Base-by-base conservation (phyloP, 495 filamentous ascomycete genomes). In the Aspergillus ellipticus region DNA sequence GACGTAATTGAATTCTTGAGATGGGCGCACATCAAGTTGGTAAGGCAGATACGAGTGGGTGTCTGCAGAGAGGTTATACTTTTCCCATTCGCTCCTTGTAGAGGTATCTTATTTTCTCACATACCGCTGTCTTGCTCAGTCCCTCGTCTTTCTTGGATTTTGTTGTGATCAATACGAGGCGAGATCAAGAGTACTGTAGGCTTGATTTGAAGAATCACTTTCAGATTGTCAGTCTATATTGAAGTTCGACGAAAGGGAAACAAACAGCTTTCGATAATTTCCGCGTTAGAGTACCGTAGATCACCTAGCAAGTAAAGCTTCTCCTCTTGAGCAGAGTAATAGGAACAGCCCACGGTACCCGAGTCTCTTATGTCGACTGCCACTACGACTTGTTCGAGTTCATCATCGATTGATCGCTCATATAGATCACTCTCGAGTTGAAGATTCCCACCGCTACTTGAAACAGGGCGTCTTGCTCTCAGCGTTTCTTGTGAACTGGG, bases 141-240 rank as follows among this genome's bases (percentile, higher is more conserved):
- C 11, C 46, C 59, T 42, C 67, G 69, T 47, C 45, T 54, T 17
- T 60, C 55, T 15, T 59, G 59, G 1, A 55, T 8, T 74, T 66
- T 54, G 20, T 63, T 64, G 31, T 92, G 82, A 20, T 92, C 85
- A 15, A 87, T 80, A 42, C 87, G 80, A 33, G 84, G 82, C 4
- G 91, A 87, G 6, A 89, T 74, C 21, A 98, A 69, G 11, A 97
- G 74, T 0, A 90, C 78, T 0, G 93, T 96, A 7, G 94, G 94
- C 54, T 89, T 83, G 22, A 86, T 83, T 53, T 90, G 86, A 3
- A 89, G 68, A 61, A 89, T 84, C 60, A 98, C 80, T 79, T 70
- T 9, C 41, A 29, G 4, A 17, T 9, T 19, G 35, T 73, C 42
- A 74, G 58, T 26, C 42, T 49, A 21, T 39, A n/a, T 54, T 3